Base-by-base conservation (phyloP, 768 basidiomycete genomes). In the Arthromyces matolae region DNA sequence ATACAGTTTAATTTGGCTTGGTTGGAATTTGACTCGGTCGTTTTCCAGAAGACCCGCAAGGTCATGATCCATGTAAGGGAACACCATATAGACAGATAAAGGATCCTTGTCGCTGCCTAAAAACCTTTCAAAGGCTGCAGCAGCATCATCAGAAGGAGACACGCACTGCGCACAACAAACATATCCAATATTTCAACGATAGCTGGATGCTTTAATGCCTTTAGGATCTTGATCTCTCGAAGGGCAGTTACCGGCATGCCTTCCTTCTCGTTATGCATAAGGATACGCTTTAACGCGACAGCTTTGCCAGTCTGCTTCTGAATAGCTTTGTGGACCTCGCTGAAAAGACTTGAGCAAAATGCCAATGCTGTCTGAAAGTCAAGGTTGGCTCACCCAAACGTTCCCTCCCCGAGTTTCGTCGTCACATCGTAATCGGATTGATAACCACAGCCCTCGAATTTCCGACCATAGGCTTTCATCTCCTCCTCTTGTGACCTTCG, bases 1-100 rank as follows among this genome's bases (percentile, higher is more conserved):
- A 65, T 97, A 95, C 23, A 95, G 71, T 70, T 98, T 99, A 68
- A 97, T 93, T 52, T 93, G 83, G 56, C 86, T 86, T 7, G 85
- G 82, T 41, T 80, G 79, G 3, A 95, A 71, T 56, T 86, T 85
- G 49, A 93, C 93, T 22, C 87, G 79, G 50, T 89, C 86, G 61
- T 98, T 97, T 66, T 94, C 91, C 50, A 99, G 70, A 31, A 98
- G 66, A 3, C 96, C 96, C 2, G 95, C 93, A 9, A 99, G 80
- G 67, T 99, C 96, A 60, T 99, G 95, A 60, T 98, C 96, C 96
- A 98, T 98, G 69, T 97, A 99, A 0, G 96, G 96, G 60, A 98
- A 99, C 33, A 97, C 95, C 93, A 98, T 96, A 68, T 90, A 96
- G 12, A 97, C 90, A 4, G 89, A 90, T 45, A 91, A 70, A 20